Percentiles rank a stretch among this genome's conserved stretches.
These are phyloP conservation scores for Syncephalastrum contaminatum DNA, from an alignment of 371 early-diverging fungal species.

Conservation along the genomic window DNA sequence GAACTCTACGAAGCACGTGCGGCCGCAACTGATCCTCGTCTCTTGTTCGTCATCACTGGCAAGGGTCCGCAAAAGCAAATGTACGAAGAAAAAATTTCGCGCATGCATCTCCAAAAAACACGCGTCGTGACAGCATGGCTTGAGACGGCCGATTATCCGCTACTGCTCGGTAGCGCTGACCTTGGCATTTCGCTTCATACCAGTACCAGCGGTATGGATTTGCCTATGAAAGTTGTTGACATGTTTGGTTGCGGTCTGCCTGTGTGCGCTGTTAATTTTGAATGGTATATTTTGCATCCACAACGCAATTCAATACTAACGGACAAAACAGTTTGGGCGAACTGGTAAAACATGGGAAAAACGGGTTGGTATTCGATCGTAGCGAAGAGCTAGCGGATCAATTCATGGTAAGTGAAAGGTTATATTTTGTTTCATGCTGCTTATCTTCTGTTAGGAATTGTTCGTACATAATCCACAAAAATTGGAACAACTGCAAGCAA, in stretches of 20 bases:
- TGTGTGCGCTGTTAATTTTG: constrained; percentile 78
- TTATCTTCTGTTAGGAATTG: constrained; percentile 27
- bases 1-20: constrained; percentile 50
- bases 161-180: constrained; percentile 85
- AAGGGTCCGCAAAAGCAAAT: constrained; percentile 80
- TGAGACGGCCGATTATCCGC: constrained; percentile 78
- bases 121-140: constrained; percentile 84
- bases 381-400: constrained; percentile 67
- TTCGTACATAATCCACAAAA: constrained; percentile 34
- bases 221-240: constrained; percentile 98
- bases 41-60: constrained; percentile 90
- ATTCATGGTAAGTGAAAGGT: constrained; percentile 44
- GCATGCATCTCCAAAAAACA: constrained; percentile 54
- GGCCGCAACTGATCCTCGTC: constrained; percentile 35
- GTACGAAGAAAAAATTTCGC: constrained; percentile 65
- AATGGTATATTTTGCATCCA: constrained; percentile 62
- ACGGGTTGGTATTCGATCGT: constrained; percentile 78
- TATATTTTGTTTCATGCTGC: too few species aligned
- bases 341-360: constrained; percentile 70
- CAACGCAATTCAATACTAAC: background rate
- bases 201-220: constrained; percentile 90
- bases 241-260: constrained; percentile 97
- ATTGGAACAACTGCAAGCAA: constrained; percentile 23
- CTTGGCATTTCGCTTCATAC: constrained; percentile 91
- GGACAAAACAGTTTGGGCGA: constrained; percentile 65